phyloP scores from a whole-genome alignment of 1,284 basidiomycete species.

The Bjerkandera adusta region DNA sequence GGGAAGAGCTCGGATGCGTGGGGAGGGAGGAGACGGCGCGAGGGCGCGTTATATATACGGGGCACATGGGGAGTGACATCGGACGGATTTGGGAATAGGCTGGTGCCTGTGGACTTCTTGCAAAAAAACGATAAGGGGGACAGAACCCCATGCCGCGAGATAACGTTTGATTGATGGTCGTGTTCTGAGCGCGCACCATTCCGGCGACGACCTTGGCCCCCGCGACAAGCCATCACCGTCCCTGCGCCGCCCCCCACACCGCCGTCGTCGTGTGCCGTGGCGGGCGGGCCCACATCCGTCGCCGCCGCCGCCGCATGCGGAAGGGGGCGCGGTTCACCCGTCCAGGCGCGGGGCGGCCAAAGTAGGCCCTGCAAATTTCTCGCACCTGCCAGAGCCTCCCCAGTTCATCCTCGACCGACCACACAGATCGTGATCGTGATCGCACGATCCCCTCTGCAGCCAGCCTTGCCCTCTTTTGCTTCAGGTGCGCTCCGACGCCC shows the following conservation, averaged over 20 bases:
- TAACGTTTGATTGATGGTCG: slow-evolving; percentile 10
- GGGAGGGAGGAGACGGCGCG: not conserved
- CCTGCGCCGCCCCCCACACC: not conserved
- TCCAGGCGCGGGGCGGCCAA: too few relatives aligned
- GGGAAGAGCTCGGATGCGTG: slow-evolving; percentile 12
- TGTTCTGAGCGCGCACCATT: not conserved
- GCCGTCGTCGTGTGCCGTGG: too few relatives aligned
- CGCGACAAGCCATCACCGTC: not conserved
- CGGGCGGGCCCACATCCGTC: too few relatives aligned
- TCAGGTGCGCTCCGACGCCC: too few relatives aligned
- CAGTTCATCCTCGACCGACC: not conserved
- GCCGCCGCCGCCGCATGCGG: too few relatives aligned
- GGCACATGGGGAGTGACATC: slow-evolving; percentile 1
- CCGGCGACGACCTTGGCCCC: not conserved
- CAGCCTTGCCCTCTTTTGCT: too few relatives aligned
- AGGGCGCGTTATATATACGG: slow-evolving; percentile 5
- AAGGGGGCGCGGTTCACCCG: too few relatives aligned
- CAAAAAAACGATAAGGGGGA: slow-evolving; percentile 2
- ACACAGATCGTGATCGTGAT: slow-evolving; percentile 3
- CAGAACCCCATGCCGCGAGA: slow-evolving; percentile 2
- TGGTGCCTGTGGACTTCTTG: slow-evolving; percentile 6
- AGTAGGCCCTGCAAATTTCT: not conserved
- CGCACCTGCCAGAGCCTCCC: not conserved
- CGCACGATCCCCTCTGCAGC: not conserved
- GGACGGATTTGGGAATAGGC: not conserved